Conservation (phyloP, 31 red algal species). For the Endocladia muricata region DNA sequence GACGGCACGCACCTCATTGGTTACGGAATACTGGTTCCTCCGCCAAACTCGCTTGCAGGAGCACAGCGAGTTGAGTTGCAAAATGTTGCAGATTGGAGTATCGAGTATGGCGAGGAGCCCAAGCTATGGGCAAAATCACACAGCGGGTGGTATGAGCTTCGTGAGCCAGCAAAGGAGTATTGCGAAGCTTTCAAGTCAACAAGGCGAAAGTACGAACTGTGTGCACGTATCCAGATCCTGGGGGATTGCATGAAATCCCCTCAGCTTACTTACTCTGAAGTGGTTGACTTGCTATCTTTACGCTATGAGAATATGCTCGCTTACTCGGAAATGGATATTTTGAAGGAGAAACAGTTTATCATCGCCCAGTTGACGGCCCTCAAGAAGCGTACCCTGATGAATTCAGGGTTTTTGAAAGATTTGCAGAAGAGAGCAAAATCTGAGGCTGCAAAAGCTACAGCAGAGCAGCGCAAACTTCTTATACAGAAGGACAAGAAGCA, state of each 20-base stretch:
- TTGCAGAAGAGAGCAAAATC: conserved; percentile 27
- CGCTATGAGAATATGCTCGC: conserved; percentile 51
- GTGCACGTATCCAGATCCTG: conserved; percentile 45
- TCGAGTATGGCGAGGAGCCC: conserved; percentile 67
- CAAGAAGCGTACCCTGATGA: conserved; percentile 22
- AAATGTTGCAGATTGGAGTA: conserved; percentile 62
- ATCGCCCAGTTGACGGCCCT: conserved; percentile 40
- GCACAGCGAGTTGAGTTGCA: conserved; percentile 40
- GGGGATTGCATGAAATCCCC: conserved; percentile 38
- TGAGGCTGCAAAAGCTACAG: conserved; percentile 19
- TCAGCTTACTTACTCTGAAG: conserved; percentile 29
- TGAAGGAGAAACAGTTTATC: conserved; percentile 50
- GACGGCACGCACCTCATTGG: conserved; percentile 25
- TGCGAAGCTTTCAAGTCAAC: conserved; percentile 28
- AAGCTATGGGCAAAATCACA: conserved; percentile 71
- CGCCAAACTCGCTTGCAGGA: conserved; percentile 10
- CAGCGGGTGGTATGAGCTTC: conserved; percentile 69
- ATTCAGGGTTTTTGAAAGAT: conserved; percentile 43
- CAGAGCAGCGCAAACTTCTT: conserved; percentile 3
- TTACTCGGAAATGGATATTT: conserved; percentile 43
- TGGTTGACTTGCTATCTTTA: conserved; percentile 33
- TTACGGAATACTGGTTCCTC: conserved; percentile 54
- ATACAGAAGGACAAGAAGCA: too few relatives aligned
- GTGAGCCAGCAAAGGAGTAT: conserved; percentile 55
- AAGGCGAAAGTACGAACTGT: conserved; percentile 65